Evolutionary conservation across 495 filamentous ascomycete species (phyloP), one percentile per base, ranked within the genome.

Genomic region (Annulohypoxylon moriforme): DNA sequence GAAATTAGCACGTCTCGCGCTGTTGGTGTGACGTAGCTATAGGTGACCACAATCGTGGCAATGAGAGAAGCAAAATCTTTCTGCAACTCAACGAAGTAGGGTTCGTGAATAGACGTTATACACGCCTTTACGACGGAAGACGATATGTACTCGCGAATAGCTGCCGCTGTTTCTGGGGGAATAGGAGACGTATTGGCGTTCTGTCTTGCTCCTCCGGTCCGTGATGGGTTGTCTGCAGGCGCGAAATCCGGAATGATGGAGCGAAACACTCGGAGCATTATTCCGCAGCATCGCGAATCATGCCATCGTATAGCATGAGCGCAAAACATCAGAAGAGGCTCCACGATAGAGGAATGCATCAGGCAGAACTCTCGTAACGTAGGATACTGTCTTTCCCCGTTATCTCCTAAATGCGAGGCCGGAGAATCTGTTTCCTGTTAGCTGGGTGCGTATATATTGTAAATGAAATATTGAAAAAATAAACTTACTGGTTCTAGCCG

Each of bases 11-110:
- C 82, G 74, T 89, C 69, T 60, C 85, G 64, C 0, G 90, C 88
- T 7, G 89, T 91, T 0, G 81, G 55, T 34, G 91, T 96, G 36
- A 84, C 76, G 1, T 84, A 81, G 5, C 84, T 88, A 76, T 97
- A 97, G 22, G 91, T 82, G 4, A 90, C 84, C 76, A 96, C 85
- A 61, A 98, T 96, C 5, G 89, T 86, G 1, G 94, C 94, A 71
- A 99, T 97, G 4, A 97, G 86, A 34, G 89, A 85, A 13, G 93
- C 96, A 9, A 98, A 87, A 36, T 98, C 96, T 78, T 94, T 96
- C 74, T 99, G 96, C 75, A 94, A 88, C 64, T 99, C 96, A 42
- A 97, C 94, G 72, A 98, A 98, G 76, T 98, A 98, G 0, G 93
- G 88, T 61, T 98, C 96, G 78, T 98, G 91, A 31, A 99, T 86